Evolutionary conservation across 2,329 filamentous ascomycete species (phyloP).

Genomic region (Sphaerostilbella broomeana): DNA sequence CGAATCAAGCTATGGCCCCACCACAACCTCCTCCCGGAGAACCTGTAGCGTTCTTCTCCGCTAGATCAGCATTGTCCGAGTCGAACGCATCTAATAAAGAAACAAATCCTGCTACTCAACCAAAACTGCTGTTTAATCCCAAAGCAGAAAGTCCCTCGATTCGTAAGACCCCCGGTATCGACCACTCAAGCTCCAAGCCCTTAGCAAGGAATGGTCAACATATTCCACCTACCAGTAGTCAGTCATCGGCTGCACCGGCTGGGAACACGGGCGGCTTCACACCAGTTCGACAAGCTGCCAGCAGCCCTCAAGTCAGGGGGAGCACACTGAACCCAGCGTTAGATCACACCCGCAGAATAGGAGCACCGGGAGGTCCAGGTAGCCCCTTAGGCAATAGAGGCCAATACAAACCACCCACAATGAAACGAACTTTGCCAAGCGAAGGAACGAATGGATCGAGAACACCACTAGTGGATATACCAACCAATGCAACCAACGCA

Average conservation of each 20-base stretch:
- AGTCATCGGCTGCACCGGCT: conserved; percentile 18
- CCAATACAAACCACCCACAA: conserved; percentile 54
- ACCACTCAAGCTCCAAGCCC: conserved; percentile 71
- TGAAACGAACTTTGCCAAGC: conserved; percentile 43
- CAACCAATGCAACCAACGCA: conserved; percentile 34
- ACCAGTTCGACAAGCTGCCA: conserved; percentile 24
- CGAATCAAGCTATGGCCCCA: conserved; percentile 20
- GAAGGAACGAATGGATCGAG: conserved; percentile 27
- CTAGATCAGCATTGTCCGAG: conserved; percentile 39
- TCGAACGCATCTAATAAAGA: conserved; percentile 38
- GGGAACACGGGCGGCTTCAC: conserved; percentile 24
- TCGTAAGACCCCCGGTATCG: conserved; percentile 79
- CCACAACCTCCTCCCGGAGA: conserved; percentile 32
- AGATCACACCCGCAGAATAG: conserved; percentile 51
- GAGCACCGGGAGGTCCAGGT: conserved; percentile 46
- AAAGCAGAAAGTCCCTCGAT: conserved; percentile 77
- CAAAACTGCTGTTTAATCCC: conserved; percentile 59
- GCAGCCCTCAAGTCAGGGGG: conserved; percentile 27
- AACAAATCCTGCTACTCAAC: conserved; percentile 31
- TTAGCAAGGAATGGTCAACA: conserved; percentile 53
- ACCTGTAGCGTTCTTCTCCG: conserved; percentile 62
- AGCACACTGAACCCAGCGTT: conserved; percentile 48
- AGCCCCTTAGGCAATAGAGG: conserved; percentile 53
- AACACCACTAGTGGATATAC: conserved; percentile 44
- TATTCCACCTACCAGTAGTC: conserved; percentile 35